phyloP scores from a whole-genome alignment of 2,329 filamentous ascomycete species.

The Fusarium sp. region DNA sequence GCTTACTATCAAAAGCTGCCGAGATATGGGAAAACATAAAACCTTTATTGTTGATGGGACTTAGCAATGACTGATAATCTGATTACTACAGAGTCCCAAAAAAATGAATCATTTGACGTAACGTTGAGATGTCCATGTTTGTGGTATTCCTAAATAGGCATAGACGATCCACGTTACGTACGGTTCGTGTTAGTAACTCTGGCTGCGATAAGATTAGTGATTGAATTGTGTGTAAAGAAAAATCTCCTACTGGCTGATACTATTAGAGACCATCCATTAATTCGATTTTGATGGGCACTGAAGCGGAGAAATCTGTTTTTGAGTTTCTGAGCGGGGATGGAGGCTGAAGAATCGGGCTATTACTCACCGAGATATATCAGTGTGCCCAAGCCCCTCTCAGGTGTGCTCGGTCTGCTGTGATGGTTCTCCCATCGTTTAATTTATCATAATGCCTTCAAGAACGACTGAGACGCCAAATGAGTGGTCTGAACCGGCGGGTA shows the following conservation, averaged over 20 bases:
- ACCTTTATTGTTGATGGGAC: fast-evolving
- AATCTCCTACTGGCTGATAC: not conserved
- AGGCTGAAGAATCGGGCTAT: not conserved
- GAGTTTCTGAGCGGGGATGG: not conserved
- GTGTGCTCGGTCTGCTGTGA: not conserved
- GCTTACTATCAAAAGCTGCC: not conserved
- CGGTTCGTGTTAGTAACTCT: constrained; percentile 15
- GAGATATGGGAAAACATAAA: fast-evolving
- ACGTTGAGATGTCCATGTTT: not conserved
- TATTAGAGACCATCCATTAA: not conserved
- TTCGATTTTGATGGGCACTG: fast-evolving
- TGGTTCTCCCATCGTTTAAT: fast-evolving
- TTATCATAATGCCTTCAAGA: not conserved
- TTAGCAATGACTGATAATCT: not conserved
- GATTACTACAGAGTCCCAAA: not conserved
- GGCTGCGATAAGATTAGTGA: not conserved
- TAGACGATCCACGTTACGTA: constrained; percentile 7
- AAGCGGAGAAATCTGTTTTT: not conserved
- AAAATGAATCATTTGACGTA: not conserved
- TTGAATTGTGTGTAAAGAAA: constrained; percentile 4
- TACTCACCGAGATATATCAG: constrained; percentile 1
- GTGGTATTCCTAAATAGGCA: not conserved
- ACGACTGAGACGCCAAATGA: fast-evolving
- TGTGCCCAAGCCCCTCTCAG: fast-evolving
- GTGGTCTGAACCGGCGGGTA: not conserved